phyloP scores from a whole-genome alignment of 306 rosid species.

The Vigna radiata region DNA sequence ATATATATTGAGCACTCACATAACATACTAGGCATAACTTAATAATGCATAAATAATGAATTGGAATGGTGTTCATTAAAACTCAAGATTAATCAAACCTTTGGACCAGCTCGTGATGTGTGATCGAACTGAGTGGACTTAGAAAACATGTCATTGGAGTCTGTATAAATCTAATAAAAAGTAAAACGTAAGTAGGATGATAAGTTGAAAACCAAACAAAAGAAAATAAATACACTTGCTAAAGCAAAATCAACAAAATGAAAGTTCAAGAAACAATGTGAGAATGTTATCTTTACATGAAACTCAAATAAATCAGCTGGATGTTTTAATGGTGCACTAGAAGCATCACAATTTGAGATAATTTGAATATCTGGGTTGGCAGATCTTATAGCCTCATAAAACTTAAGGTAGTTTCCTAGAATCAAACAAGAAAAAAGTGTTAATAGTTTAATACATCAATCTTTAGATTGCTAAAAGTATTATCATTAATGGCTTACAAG shows the following conservation, averaged over 20 bases:
- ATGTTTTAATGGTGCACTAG: constrained; percentile 66
- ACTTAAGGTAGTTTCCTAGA: constrained; percentile 82
- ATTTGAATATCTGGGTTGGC: constrained; percentile 85
- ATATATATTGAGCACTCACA: not conserved
- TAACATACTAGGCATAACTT: not conserved
- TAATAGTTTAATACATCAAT: not conserved
- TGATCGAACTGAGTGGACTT: not conserved
- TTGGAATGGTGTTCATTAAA: not conserved
- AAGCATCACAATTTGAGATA: constrained; percentile 88
- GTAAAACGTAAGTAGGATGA: not conserved
- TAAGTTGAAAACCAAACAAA: not conserved
- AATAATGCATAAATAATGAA: not conserved
- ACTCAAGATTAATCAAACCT: not conserved
- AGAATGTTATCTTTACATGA: constrained; percentile 59
- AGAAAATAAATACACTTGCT: not conserved
- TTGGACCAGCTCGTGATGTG: constrained; percentile 1
- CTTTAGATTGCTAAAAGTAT: not conserved
- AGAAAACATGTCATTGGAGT: constrained; percentile 67
- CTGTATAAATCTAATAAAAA: constrained; percentile 64
- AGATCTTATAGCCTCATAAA: constrained; percentile 64
- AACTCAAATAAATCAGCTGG: constrained; percentile 87
- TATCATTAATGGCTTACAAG: not conserved
- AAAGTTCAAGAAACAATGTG: not conserved
- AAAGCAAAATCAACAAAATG: constrained; percentile 1
- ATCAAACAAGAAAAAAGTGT: not conserved